Evolutionary conservation across 2,329 filamentous ascomycete species (phyloP), one percentile per base, ranked within the genome.

Genomic region (Colletotrichum gloeosporioides): DNA sequence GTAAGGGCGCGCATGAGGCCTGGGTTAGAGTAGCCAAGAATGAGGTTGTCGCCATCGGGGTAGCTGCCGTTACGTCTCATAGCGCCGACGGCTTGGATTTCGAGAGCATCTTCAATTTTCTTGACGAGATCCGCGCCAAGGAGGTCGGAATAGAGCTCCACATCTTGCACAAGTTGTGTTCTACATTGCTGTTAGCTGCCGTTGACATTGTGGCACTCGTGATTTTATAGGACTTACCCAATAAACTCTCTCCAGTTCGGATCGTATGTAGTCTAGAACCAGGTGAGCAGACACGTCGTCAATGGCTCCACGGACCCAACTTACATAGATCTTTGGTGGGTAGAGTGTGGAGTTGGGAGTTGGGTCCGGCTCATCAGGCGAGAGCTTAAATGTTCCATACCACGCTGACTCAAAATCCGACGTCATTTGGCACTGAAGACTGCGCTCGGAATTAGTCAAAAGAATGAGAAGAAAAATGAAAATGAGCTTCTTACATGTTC

Each of bases 341-440:
- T 82, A 87, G 8, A 82, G 77, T 6, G 76, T 78, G 25, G 80
- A 82, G 32, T 85, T 79, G 2, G 82, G 78, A 1, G 84, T 84
- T 4, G 85, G 86, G 69, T 82, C 80, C 22, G 84, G 85, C 73
- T 84, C 80, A 75, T 87, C 85, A 2, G 86, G 85, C 13, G 85
- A 84, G 2, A 86, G 75, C 59, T 86, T 86, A 66, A 81, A 87
- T 3, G 83, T 84, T 10, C 85, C 85, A 76, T 86, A 87, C 85
- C 85, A 87, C 7, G 85, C 81, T 8, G 85, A 84, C 22, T 84
- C 79, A 59, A 82, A 85, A 61, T 85, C 80, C 2, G 82, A 79
- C 8, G 79, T 85, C 81, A 85, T 81, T 66, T 88, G 85, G 29
- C 78, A 80, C 25, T 77, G 77, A 16, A 85, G 75, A 7, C 84